phyloP scores from a whole-genome alignment of 2,329 filamentous ascomycete species.

The Harringtonia lauricola region DNA sequence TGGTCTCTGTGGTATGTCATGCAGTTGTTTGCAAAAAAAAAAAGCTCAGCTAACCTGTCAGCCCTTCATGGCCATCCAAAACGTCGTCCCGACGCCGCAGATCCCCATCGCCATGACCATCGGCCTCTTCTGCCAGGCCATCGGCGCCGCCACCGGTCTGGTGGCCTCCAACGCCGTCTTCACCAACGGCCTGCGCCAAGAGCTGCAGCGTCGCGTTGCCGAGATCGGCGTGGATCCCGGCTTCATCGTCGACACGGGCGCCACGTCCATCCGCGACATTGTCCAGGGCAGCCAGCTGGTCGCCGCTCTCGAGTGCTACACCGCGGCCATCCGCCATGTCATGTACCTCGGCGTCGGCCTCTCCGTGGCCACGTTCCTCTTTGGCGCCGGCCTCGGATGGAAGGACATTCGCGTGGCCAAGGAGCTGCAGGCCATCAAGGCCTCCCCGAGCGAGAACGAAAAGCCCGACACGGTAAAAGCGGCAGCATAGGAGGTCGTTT shows the following conservation, averaged over 20 bases:
- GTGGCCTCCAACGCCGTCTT: slow-evolving; percentile 14
- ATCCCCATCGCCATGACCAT: slow-evolving; percentile 11
- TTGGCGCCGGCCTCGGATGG: slow-evolving; percentile 20
- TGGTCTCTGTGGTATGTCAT: slow-evolving; percentile 1
- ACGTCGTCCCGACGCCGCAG: not conserved
- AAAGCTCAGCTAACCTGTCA: too few relatives aligned
- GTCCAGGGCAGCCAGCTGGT: not conserved
- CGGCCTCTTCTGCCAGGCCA: slow-evolving; percentile 15
- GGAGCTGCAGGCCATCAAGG: not conserved
- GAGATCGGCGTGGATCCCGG: slow-evolving; percentile 14
- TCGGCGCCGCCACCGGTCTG: slow-evolving; percentile 11
- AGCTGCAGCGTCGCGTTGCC: slow-evolving; percentile 14
- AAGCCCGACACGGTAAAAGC: too few relatives aligned
- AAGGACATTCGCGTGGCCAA: slow-evolving; percentile 18
- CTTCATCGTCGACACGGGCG: slow-evolving; percentile 21
- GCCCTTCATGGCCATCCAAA: slow-evolving; percentile 7
- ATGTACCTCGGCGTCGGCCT: slow-evolving; percentile 19
- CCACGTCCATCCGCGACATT: slow-evolving; percentile 7
- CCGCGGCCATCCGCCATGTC: not conserved
- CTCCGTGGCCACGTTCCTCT: slow-evolving; percentile 11
- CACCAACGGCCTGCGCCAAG: slow-evolving; percentile 11
- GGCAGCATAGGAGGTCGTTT: too few relatives aligned
- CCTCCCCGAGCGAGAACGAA: not conserved
- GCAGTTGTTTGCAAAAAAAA: too few relatives aligned
- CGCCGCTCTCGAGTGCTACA: not conserved